Base-by-base conservation (phyloP, 371 early-diverging fungal species). In the Gilbertella persicaria region DNA sequence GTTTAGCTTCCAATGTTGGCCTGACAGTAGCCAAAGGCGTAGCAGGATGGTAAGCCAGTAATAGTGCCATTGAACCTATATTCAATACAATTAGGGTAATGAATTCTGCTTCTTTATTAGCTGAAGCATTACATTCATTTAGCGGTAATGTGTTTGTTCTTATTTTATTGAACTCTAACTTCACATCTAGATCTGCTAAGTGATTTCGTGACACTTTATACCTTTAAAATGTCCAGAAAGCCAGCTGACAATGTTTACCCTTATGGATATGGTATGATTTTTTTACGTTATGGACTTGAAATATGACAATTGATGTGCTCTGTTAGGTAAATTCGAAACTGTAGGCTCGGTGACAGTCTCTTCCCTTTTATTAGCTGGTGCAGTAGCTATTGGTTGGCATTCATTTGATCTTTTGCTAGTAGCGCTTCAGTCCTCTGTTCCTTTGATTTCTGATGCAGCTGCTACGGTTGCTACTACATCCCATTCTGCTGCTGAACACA, bases 321-420 rank as follows among this genome's bases (percentile, higher is more conserved):
- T 23, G 9, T 14, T 53, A 82, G 88, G 89, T 3, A 73, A 84
- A 53, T 86, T 75, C 48, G 87, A 88, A 57, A 83, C 89, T 0
- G 60, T 87, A n/a, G 89, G 89, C 0, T 84, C 88, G 1, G 58
- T 88, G 7, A 74, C 75, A 29, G 86, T 88, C n/a, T 83, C 87
- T 4, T 67, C 80, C 0, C 67, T 88, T 20, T 57, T 88, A 53
- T 74, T 87, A 13, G 67, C 73, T 8, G 85, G 85, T 37, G 84
- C 84, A 5, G 42, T 77, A 9, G 87, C 82, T 12, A 87, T 87
- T 48, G 86, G 86, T 8, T 60, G 70, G 40, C 88, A 88, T 58
- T 87, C 88, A 4, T 58, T 80, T 20, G 86, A 86, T 49, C 62
- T 83, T 14, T 59, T 84, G 4, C 36, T 77, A 46, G 45, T 42